A percentile compares a stretch with the other conserved stretches of the same genome.
These are phyloP conservation scores for Houttuynia cordata DNA, from an alignment of 164 flowering plant genomes.

Conservation along the genomic window DNA sequence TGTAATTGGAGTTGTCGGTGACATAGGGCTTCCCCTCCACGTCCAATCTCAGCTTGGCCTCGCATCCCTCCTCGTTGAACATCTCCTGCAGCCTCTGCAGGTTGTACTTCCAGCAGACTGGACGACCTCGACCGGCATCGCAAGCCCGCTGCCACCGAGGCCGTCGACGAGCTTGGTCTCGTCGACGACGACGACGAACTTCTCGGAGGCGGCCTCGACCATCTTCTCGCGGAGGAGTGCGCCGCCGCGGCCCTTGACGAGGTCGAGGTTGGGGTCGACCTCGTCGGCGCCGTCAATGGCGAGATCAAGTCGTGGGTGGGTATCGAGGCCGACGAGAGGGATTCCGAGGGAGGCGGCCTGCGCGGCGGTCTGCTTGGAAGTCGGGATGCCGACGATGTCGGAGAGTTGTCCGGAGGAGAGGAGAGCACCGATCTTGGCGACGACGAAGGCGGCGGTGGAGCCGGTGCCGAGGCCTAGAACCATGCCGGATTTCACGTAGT, in stretches of 20 bases:
- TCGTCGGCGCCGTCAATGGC: conserved; percentile 14
- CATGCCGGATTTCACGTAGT: conserved; percentile 9
- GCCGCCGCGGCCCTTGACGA: conserved; percentile 12
- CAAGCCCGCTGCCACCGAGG: conserved; percentile 6
- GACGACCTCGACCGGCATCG: conserved; percentile 11
- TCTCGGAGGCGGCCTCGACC: conserved; percentile 6
- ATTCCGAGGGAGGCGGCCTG: conserved; percentile 10
- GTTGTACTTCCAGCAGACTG: conserved; percentile 8
- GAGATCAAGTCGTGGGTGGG: conserved; percentile 6
- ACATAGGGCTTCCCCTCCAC: conserved; percentile 6
- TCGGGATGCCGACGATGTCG: conserved; percentile 9
- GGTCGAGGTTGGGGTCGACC: conserved; percentile 8
- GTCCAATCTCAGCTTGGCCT: conserved; percentile 5
- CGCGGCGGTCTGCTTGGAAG: conserved; percentile 8
- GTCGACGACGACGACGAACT: conserved; percentile 9
- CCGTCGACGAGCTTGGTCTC: conserved; percentile 5
- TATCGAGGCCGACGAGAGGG: conserved; percentile 7
- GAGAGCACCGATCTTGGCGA: conserved; percentile 5
- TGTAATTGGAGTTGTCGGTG: conserved; percentile 11
- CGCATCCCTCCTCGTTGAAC: conserved; percentile 10
- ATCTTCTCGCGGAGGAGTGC: conserved; percentile 9
- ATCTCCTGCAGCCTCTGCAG: conserved; percentile 2
- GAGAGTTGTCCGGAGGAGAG: conserved; percentile 3
- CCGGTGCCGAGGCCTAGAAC: conserved; percentile 13
- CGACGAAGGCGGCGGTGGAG: conserved; percentile 8